Conservation (phyloP, 768 basidiomycete genomes). For the Agrocybe praecox region DNA sequence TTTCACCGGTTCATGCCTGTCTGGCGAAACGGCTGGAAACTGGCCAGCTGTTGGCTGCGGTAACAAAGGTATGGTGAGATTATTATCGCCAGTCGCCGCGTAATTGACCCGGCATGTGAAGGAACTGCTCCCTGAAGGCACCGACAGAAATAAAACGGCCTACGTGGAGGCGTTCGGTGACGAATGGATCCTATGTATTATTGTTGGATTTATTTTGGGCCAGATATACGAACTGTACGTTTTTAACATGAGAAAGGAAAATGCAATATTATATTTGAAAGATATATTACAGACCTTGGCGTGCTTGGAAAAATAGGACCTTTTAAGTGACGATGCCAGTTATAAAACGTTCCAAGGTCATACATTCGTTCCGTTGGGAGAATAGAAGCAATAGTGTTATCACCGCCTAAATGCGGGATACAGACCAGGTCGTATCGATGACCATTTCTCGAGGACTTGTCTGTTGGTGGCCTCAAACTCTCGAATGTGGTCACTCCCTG, state of each 20-base stretch:
- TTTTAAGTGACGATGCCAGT: constrained; percentile 26
- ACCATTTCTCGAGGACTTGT: not conserved
- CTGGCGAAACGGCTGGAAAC: constrained; percentile 45
- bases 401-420: constrained; percentile 15
- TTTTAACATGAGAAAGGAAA: not conserved
- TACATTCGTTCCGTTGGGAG: constrained; percentile 35
- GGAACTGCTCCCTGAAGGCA: constrained; percentile 20
- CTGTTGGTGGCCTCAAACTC: constrained; percentile 11
- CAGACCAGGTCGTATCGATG: constrained; percentile 21
- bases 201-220: constrained; percentile 38
- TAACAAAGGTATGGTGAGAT: constrained; percentile 45
- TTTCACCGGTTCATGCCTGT: constrained; percentile 54
- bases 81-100: not conserved
- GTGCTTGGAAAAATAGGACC: constrained; percentile 20
- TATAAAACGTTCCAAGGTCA: constrained; percentile 34
- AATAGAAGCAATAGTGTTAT: constrained; percentile 15
- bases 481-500: constrained; percentile 40
- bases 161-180: not conserved
- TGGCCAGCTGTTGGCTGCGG: constrained; percentile 59
- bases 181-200: constrained; percentile 28
- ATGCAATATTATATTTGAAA: not conserved
- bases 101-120: not conserved
- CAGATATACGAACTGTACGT: constrained; percentile 25
- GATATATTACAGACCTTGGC: not conserved
- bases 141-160: not conserved